Evolutionary conservation across 1,284 basidiomycete genomes (phyloP), one percentile per base, ranked within the genome.

Genomic region (Cystobasidium pallidum): DNA sequence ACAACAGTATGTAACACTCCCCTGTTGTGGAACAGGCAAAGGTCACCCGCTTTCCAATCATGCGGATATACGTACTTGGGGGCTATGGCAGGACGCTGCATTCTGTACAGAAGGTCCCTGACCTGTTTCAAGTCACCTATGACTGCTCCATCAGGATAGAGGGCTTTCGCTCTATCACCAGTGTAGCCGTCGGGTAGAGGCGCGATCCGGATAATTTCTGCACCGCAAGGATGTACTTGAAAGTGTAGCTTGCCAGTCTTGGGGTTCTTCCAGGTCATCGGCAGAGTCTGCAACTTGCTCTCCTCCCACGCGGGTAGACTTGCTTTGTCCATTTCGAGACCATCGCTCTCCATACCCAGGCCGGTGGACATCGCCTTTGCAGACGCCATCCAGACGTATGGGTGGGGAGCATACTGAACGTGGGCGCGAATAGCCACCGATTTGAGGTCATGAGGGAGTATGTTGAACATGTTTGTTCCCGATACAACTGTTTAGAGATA

Each of bases 381-480:
- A 45, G 87, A 84, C 0, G 88, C 85, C 90, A 93, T 94, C 90
- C 89, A 92, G 17, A 91, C 87, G 79, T 91, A 92, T 17, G 52
- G 65, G n/a, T n/a, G 74, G 19, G 72, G 70, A 49, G 74, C 84
- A 78, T 90, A 91, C 74, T 82, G 83, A 55, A 91, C 88, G 71
- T 84, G 86, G 1, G 87, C 83, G 24, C 89, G 85, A n/a, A 94
- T 90, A 0, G 91, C 91, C 26, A 95, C 80, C 75, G 89, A 91
- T 86, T 94, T 92, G 76, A 89, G 82, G 75, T 87, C 86, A 0
- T 84, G 79, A 0, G 91, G 86, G 21, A 95, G 83, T 43, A 92
- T 86, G 57, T 92, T 88, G 78, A 95, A 94, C 88, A 93, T 94
- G 47, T 86, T 89, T 82, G 85, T 86, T 3, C 92, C 92, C 2